Percentiles rank a stretch among this genome's conserved stretches.
phyloP scores from a whole-genome alignment of 768 basidiomycete species.

The Pulveroboletus sp. region DNA sequence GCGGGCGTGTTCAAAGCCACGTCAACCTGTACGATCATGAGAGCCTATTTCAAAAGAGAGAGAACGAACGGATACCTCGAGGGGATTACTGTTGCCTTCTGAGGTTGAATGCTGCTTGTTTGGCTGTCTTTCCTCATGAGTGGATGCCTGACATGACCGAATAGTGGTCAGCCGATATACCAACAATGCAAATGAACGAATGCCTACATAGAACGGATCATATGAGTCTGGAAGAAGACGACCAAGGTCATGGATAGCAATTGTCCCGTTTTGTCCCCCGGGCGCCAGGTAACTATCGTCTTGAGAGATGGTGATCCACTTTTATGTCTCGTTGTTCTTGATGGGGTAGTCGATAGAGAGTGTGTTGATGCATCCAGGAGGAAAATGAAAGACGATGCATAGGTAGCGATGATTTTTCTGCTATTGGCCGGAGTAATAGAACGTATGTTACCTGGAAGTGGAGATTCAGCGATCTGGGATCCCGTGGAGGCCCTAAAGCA shows the following conservation, averaged over 20 bases:
- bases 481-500: neutral
- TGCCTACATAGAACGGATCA: neutral
- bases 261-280: neutral
- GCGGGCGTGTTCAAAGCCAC: neutral
- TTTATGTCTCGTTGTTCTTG: neutral
- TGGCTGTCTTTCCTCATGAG: neutral
- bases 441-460: neutral
- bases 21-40: neutral
- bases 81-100: neutral
- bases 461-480: neutral
- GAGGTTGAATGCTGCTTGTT: neutral
- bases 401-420: neutral
- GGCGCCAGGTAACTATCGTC: neutral
- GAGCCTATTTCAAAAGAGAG: no score
- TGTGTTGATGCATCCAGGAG: neutral
- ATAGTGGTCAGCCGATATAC: no score
- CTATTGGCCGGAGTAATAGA: neutral
- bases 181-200: neutral
- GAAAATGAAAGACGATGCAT: neutral
- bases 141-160: neutral
- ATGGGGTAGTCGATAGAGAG: neutral
- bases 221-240: neutral
- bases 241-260: neutral
- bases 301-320: neutral
- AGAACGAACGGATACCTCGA: neutral